Evolutionary conservation across 495 filamentous ascomycete species (phyloP), one percentile per base, ranked within the genome.

Genomic region (Penicillium crystallinum): DNA sequence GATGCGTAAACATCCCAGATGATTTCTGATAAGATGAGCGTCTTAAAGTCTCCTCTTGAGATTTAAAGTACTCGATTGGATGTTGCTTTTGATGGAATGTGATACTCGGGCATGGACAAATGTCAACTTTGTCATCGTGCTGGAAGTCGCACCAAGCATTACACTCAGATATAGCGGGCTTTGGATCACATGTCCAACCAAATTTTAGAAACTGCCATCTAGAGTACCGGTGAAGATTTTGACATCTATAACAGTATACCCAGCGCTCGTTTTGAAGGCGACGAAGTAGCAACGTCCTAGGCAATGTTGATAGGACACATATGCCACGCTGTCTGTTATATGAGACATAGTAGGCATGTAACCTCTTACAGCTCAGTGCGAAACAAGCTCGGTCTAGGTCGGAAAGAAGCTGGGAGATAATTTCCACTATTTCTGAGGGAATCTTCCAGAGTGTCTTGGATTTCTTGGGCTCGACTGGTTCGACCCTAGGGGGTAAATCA

Each of bases 101-200:
- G 41, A 44, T 44, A 44, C 41, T 44, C n/a, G 25, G 18, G 41
- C 41, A 44, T 31, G 41, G 41, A 31, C 37, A 40, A 40, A 40
- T 40, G 18, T 40, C 37, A 40, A 40, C 37, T 40, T 18, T 40
- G 37, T 40, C 37, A 40, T 40, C 37, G 37, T 23, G 37, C 8
- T 40, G 37, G 37, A 22, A 1, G 37, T 40, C 37, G 18, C 18
- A 40, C 37, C 37, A 40, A 40, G 37, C 18, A 40, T 40, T 40
- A 22, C 17, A 40, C 12, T 40, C 15, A 18, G 18, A 40, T 40
- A 22, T 21, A 40, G 37, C 37, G 37, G 37, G 37, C 37, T 40
- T 40, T 40, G 37, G 37, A 22, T 10, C 37, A 40, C 37, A 40
- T 40, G 7, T 40, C 18, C 37, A 22, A 21, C 37, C 18, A 40